Conservation (phyloP, 139 green algal genomes). For the Chlorella sorokiniana region DNA sequence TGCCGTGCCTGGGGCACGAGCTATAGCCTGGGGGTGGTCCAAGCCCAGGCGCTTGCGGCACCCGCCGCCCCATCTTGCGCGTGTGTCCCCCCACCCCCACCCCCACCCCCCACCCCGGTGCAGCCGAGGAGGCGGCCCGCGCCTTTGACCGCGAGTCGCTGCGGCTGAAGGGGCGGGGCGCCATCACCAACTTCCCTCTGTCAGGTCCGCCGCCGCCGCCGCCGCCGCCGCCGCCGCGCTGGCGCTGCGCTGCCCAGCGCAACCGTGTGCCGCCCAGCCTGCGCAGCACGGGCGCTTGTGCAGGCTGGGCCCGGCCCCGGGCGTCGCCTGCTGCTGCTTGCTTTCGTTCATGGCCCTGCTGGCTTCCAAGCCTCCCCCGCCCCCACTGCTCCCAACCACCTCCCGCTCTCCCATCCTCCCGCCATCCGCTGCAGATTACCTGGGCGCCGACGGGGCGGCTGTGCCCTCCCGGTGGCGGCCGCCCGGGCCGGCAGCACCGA, state of each 20-base stretch:
- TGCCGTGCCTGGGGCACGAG: too few species aligned
- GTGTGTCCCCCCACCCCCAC: not conserved
- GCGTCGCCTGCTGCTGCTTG: not conserved
- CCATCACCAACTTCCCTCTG: conserved; percentile 59
- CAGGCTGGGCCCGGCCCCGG: not conserved
- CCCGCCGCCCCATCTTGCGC: not conserved
- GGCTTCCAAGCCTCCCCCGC: not conserved
- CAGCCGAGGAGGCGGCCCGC: conserved; percentile 45
- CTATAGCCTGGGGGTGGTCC: too few species aligned
- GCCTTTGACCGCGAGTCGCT: conserved; percentile 45
- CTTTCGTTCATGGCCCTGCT: not conserved
- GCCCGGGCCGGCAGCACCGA: not conserved
- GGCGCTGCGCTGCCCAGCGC: too few species aligned
- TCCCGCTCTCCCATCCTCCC: not conserved
- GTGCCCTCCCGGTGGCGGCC: not conserved
- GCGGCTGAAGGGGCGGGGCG: conserved; percentile 34
- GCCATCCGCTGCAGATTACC: conserved; percentile 10
- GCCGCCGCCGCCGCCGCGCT: too few species aligned
- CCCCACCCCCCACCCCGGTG: not conserved
- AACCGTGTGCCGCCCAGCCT: not conserved
- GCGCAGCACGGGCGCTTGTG: too few species aligned
- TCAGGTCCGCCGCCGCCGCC: not conserved
- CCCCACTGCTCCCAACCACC: not conserved
- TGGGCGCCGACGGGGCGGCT: not conserved
- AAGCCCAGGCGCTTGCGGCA: too few species aligned